phyloP scores from a whole-genome alignment of 768 basidiomycete genomes.

The Coprinopsis strossmayeri region DNA sequence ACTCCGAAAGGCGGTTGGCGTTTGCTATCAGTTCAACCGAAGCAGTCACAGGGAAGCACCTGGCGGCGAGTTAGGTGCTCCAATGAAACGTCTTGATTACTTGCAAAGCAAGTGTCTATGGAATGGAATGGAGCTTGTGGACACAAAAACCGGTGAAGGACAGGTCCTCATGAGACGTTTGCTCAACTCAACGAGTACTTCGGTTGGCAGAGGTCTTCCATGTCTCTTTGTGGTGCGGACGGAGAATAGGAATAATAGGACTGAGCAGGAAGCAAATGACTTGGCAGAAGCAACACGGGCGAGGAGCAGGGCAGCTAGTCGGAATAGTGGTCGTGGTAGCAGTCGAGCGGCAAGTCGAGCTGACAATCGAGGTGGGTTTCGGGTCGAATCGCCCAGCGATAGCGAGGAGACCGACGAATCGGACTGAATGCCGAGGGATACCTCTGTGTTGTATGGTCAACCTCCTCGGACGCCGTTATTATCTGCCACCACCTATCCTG shows the following conservation, averaged over 20 bases:
- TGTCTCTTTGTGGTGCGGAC: constrained; percentile 58
- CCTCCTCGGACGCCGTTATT: too few species aligned
- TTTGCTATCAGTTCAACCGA: constrained; percentile 60
- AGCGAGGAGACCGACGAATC: constrained; percentile 6
- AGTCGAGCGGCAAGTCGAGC: background rate
- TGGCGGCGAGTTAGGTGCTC: constrained; percentile 58
- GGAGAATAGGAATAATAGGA: constrained; percentile 37
- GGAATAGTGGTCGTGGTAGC: too few species aligned
- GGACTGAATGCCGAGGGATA: too few species aligned
- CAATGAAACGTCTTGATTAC: constrained; percentile 64
- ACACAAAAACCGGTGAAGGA: constrained; percentile 15
- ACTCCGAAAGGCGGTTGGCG: constrained; percentile 37
- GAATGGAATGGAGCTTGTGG: constrained; percentile 51
- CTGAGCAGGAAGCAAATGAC: constrained; percentile 43
- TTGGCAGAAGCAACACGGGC: constrained; percentile 20
- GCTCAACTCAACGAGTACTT: constrained; percentile 38
- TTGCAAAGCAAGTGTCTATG: constrained; percentile 52
- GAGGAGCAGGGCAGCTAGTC: constrained; percentile 17
- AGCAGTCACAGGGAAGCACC: constrained; percentile 58
- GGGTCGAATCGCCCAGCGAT: constrained; percentile 3
- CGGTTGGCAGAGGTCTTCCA: constrained; percentile 27
- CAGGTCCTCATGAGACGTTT: background rate
- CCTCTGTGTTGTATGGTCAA: too few species aligned
- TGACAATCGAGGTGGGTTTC: constrained; percentile 4
- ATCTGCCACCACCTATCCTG: too few species aligned